Percentiles rank a stretch among this genome's conserved stretches.
These are phyloP conservation scores for Hydrangea macrophylla DNA, from an alignment of 148 eudicot species.

Conservation along the genomic window DNA sequence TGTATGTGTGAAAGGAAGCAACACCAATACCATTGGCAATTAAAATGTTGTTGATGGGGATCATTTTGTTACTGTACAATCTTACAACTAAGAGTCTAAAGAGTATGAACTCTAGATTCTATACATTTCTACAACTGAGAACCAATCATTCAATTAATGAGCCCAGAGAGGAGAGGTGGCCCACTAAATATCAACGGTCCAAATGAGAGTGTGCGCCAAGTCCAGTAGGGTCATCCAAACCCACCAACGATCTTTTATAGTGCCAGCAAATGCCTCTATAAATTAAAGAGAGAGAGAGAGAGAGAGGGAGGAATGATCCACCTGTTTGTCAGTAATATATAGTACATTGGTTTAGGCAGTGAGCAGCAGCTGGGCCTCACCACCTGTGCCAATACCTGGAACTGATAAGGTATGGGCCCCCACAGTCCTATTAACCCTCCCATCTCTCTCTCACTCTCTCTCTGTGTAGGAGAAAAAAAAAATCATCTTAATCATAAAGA, in stretches of 20 bases:
- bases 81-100: not conserved
- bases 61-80: not conserved
- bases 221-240: conserved; percentile 34
- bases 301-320: conserved; percentile 47
- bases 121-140: conserved; percentile 20
- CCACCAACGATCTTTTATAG: conserved; percentile 35
- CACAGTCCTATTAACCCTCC: conserved; percentile 13
- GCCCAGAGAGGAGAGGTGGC: conserved; percentile 26
- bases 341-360: conserved; percentile 43
- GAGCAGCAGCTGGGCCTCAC: conserved; percentile 56
- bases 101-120: conserved; percentile 1
- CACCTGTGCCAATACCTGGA: conserved; percentile 88
- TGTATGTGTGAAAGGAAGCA: not conserved
- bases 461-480: conserved; percentile 2
- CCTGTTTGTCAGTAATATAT: conserved; percentile 60
- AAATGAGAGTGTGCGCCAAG: conserved; percentile 16
- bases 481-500: conserved; percentile 6
- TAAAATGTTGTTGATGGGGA: too few relatives aligned
- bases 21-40: not conserved
- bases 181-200: conserved; percentile 24
- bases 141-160: conserved; percentile 37
- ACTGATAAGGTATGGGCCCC: conserved; percentile 54
- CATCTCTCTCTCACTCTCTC: conserved; percentile 14
- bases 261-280: conserved; percentile 29
- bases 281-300: not conserved